Conservation (phyloP, 2,329 filamentous ascomycete species). For the Fusarium sp. region DNA sequence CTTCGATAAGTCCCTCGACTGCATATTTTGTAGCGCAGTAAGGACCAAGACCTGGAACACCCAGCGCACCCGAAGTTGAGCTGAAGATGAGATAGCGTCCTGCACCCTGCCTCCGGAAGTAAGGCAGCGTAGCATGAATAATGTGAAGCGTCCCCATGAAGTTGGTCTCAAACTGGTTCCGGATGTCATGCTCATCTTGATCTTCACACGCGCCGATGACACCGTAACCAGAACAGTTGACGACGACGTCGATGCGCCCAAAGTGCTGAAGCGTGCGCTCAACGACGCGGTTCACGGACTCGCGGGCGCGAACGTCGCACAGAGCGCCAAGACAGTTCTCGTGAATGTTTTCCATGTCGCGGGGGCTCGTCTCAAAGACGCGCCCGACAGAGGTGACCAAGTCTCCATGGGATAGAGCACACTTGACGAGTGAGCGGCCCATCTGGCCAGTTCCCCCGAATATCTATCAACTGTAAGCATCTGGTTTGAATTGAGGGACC, state of each 20-base stretch:
- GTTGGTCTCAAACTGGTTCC: slow-evolving; percentile 97
- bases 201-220: slow-evolving; percentile 97
- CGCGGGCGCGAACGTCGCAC: slow-evolving; percentile 87
- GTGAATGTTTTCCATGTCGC: slow-evolving; percentile 79
- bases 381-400: slow-evolving; percentile 88
- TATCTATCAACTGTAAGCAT: slow-evolving; percentile 63
- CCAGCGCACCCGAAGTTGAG: slow-evolving; percentile 90
- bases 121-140: slow-evolving; percentile 86
- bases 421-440: slow-evolving; percentile 89
- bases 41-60: slow-evolving; percentile 90
- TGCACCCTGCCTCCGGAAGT: slow-evolving; percentile 80
- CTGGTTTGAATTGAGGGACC: background rate
- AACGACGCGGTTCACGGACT: slow-evolving; percentile 80
- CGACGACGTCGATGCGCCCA: slow-evolving; percentile 87
- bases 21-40: slow-evolving; percentile 99
- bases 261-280: slow-evolving; percentile 79
- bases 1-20: slow-evolving; percentile 94
- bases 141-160: slow-evolving; percentile 97
- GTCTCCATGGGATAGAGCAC: slow-evolving; percentile 83
- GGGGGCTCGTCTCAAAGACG: slow-evolving; percentile 78
- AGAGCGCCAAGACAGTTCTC: slow-evolving; percentile 82
- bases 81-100: slow-evolving; percentile 96
- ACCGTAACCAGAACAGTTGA: slow-evolving; percentile 94
- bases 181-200: slow-evolving; percentile 93
- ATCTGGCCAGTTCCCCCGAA: slow-evolving; percentile 99